Percentiles rank a stretch among this genome's conserved stretches.
Conservation (phyloP, 2,329 filamentous ascomycete genomes). For the Penicillium brasilianum region DNA sequence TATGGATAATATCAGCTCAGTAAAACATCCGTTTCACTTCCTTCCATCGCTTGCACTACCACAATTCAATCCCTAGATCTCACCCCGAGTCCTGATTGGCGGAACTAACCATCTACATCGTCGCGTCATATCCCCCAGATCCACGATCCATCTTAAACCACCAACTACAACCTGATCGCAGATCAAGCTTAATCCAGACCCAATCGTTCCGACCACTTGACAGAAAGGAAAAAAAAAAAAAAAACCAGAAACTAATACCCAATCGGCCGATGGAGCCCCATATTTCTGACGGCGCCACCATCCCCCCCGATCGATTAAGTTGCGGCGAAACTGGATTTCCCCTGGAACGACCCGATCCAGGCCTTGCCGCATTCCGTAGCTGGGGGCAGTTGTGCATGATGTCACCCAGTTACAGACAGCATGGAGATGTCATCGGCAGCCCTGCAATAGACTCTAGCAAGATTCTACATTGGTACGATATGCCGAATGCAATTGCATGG, state of each 20-base stretch:
- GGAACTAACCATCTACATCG: not conserved
- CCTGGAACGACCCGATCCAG: not conserved
- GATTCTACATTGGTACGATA: not conserved
- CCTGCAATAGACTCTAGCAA: not conserved
- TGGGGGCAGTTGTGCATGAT: too few relatives aligned
- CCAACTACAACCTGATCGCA: not conserved
- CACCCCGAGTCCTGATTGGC: not conserved
- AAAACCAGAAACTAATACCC: not conserved
- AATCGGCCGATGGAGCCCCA: not conserved
- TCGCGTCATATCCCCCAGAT: not conserved
- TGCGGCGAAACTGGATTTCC: conserved; percentile 1
- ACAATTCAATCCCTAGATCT: too few relatives aligned
- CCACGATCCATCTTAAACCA: not conserved
- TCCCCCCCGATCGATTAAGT: not conserved
- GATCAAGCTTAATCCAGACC: not conserved
- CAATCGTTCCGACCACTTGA: not conserved
- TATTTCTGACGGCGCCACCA: not conserved
- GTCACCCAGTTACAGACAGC: not conserved
- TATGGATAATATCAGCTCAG: not conserved
- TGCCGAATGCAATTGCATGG: not conserved
- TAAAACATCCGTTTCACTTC: not conserved
- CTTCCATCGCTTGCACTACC: not conserved
- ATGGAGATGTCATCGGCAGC: conserved; percentile 3
- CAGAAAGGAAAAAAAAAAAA: too few relatives aligned
- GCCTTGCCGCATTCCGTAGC: conserved; percentile 6